phyloP scores from a whole-genome alignment of 2,329 filamentous ascomycete genomes.

The Colletotrichum shisoi region DNA sequence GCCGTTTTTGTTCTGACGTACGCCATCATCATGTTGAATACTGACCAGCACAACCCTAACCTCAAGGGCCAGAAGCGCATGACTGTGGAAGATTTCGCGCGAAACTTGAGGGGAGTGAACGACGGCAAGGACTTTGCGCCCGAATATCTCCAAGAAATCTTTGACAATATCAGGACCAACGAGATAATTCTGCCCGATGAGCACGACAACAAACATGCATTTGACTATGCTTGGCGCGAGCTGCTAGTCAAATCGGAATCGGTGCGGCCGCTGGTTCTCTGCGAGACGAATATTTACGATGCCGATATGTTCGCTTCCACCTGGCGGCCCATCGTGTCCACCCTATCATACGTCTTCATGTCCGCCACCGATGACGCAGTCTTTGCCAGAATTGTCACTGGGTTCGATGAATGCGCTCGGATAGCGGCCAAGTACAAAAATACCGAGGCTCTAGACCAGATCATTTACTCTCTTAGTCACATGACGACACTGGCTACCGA shows the following conservation, averaged over 20 bases:
- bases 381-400: conserved; percentile 89
- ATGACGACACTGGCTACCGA: conserved; percentile 88
- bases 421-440: conserved; percentile 87
- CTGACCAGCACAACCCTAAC: conserved; percentile 95
- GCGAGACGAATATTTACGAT: conserved; percentile 93
- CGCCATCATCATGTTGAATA: conserved; percentile 97
- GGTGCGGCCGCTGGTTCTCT: conserved; percentile 76
- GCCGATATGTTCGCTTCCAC: conserved; percentile 97
- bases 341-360: conserved; percentile 97
- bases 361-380: conserved; percentile 96
- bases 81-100: conserved; percentile 81
- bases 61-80: conserved; percentile 81
- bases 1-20: conserved; percentile 91
- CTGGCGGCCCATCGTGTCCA: conserved; percentile 94
- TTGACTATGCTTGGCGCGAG: conserved; percentile 98
- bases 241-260: conserved; percentile 83
- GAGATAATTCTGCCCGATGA: conserved; percentile 98
- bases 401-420: conserved; percentile 94
- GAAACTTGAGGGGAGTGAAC: conserved; percentile 91
- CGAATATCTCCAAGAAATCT: conserved; percentile 86
- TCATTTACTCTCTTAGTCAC: conserved; percentile 86
- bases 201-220: conserved; percentile 94
- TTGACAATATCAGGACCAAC: conserved; percentile 86
- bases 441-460: conserved; percentile 88
- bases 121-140: conserved; percentile 81